phyloP scores from a whole-genome alignment of 306 rosid species.

The Albizia julibrissin region DNA sequence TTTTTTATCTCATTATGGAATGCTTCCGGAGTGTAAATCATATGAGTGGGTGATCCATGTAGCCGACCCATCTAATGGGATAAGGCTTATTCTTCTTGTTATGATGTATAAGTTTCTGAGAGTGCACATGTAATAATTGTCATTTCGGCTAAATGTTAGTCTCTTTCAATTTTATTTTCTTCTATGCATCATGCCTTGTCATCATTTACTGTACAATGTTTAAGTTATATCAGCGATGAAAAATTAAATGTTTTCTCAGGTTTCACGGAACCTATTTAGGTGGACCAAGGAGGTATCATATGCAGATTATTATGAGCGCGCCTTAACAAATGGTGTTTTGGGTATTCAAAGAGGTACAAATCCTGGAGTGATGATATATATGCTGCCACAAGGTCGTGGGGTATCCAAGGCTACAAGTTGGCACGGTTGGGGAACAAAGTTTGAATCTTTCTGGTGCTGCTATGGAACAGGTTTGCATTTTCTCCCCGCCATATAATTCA shows the following conservation, averaged over 20 bases:
- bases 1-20: conserved; percentile 4
- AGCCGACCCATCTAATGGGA: too few species aligned
- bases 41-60: neutral
- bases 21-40: neutral
- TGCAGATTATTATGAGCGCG: conserved; percentile 70
- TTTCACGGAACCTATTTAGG: conserved; percentile 62
- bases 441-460: conserved; percentile 68
- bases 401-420: conserved; percentile 55
- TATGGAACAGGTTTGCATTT: conserved; percentile 61
- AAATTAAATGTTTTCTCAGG: conserved; percentile 42
- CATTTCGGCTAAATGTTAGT: neutral
- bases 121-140: neutral
- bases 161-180: neutral
- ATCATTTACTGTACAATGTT: neutral
- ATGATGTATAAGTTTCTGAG: neutral
- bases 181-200: neutral
- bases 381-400: conserved; percentile 64
- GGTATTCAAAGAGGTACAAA: conserved; percentile 79
- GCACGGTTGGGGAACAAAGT: conserved; percentile 68
- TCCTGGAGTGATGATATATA: conserved; percentile 79
- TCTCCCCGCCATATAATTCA: neutral
- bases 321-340: conserved; percentile 72
- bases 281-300: conserved; percentile 68
- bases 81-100: too few species aligned
- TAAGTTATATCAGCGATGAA: neutral